These are phyloP conservation scores for Pseudomonodictys pantanalensis DNA, from an alignment of 495 filamentous ascomycete genomes.

Conservation along the genomic window DNA sequence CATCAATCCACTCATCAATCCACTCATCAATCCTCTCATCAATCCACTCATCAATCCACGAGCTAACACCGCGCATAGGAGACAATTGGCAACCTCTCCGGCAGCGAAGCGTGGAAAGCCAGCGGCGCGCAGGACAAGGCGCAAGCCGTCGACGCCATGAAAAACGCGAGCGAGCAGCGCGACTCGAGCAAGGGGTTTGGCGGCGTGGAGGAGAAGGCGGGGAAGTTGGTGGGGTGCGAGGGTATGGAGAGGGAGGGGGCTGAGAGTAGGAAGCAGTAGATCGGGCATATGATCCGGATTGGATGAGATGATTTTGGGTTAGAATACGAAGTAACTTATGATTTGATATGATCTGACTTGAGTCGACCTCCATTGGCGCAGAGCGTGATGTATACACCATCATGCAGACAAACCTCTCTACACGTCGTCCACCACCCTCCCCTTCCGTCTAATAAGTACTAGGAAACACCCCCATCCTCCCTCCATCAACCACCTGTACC, in stretches of 20 bases:
- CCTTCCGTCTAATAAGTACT: constrained; percentile 49
- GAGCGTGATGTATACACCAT: too few species aligned
- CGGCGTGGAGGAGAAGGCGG: constrained; percentile 41
- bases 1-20: too few species aligned
- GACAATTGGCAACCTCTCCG: constrained; percentile 38
- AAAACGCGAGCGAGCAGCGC: constrained; percentile 36
- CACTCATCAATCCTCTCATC: too few species aligned
- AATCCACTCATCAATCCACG: constrained; percentile 1
- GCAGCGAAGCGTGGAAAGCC: constrained; percentile 37
- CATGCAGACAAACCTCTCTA: too few species aligned
- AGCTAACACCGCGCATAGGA: constrained; percentile 30
- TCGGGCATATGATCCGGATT: too few species aligned
- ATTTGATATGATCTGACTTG: too few species aligned
- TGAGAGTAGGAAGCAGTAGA: constrained; percentile 35
- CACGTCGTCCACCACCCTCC: too few species aligned
- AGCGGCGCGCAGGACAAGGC: constrained; percentile 38
- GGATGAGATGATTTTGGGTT: too few species aligned
- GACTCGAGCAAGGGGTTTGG: constrained; percentile 38
- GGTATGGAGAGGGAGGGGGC: constrained; percentile 43
- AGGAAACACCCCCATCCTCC: constrained; percentile 51
- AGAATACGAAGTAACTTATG: too few species aligned
- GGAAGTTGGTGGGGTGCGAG: constrained; percentile 41
- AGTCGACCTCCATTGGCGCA: too few species aligned
- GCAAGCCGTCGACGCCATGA: constrained; percentile 41
- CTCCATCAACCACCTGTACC: constrained; percentile 59